A percentile compares a stretch with the other conserved stretches of the same genome.
These are phyloP conservation scores for Penicillium simplicissimum DNA, from an alignment of 495 filamentous ascomycete genomes.

Conservation along the genomic window DNA sequence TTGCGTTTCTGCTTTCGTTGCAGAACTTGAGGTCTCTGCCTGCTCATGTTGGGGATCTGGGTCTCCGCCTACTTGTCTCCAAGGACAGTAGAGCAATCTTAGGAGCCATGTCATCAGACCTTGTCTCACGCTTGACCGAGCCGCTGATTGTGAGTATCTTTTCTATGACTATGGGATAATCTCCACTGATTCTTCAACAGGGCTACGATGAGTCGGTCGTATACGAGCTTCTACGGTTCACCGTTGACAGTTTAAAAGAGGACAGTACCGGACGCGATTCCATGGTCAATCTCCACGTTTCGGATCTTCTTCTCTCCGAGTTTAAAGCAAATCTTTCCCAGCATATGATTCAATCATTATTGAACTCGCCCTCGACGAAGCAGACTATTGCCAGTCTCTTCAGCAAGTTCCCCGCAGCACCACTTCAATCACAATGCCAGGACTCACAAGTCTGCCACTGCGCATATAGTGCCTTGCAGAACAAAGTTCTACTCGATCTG, in stretches of 20 bases:
- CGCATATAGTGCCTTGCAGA: slow-evolving; percentile 26
- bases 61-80: slow-evolving; percentile 32
- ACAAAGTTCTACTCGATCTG: slow-evolving; percentile 32
- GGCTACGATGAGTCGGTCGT: slow-evolving; percentile 27
- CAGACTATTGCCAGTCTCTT: slow-evolving; percentile 25
- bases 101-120: slow-evolving; percentile 22
- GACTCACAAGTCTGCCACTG: slow-evolving; percentile 23
- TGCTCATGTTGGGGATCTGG: slow-evolving; percentile 26
- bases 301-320: slow-evolving; percentile 27
- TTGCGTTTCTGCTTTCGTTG: slow-evolving; percentile 40
- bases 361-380: slow-evolving; percentile 15
- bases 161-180: not conserved
- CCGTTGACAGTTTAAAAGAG: slow-evolving; percentile 24
- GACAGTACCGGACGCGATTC: not conserved
- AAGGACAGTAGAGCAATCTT: slow-evolving; percentile 27
- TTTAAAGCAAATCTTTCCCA: slow-evolving; percentile 21
- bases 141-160: slow-evolving; percentile 30
- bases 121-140: slow-evolving; percentile 27
- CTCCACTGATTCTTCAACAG: slow-evolving; percentile 19
- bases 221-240: slow-evolving; percentile 27
- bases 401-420: slow-evolving; percentile 23
- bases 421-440: slow-evolving; percentile 24
- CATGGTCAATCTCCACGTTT: slow-evolving; percentile 26
- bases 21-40: slow-evolving; percentile 26
- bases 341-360: slow-evolving; percentile 7